Evolutionary conservation across 768 basidiomycete species (phyloP).

Genomic region (Russula earlei): DNA sequence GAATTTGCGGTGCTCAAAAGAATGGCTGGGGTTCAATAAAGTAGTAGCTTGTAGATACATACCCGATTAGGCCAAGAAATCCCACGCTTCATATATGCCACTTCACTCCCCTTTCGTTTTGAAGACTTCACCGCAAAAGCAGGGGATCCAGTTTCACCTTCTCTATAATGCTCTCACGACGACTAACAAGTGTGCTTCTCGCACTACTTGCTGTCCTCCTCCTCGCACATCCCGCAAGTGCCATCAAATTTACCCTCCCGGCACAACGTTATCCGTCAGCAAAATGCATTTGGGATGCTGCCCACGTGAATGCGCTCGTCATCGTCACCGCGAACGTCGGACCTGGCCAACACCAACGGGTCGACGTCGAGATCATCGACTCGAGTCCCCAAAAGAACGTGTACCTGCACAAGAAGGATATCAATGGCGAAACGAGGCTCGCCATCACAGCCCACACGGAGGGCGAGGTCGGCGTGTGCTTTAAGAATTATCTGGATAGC

Average conservation of each 20-base stretch:
- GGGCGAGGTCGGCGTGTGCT: conserved; percentile 93
- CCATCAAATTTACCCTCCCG: conserved; percentile 80
- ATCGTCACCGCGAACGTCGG: conserved; percentile 94
- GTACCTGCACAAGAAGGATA: conserved; percentile 80
- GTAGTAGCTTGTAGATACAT: not conserved
- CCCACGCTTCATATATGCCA: not conserved
- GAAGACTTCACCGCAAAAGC: no score
- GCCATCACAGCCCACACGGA: conserved; percentile 91
- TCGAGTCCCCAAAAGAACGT: conserved; percentile 77
- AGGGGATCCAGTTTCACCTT: no score
- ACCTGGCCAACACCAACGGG: conserved; percentile 61
- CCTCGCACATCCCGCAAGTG: conserved; percentile 29
- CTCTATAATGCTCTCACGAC: conserved; percentile 9
- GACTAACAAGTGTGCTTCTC: conserved; percentile 10
- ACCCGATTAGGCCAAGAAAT: not conserved
- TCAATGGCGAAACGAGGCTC: conserved; percentile 85
- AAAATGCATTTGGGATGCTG: conserved; percentile 96
- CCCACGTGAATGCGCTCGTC: conserved; percentile 76
- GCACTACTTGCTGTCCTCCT: conserved; percentile 22
- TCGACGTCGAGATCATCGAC: conserved; percentile 93
- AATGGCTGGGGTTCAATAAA: conserved; percentile 40
- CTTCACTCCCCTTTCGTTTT: not conserved
- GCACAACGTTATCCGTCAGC: conserved; percentile 62
- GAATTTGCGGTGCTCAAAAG: conserved; percentile 62
- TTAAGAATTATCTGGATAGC: conserved; percentile 69